Evolutionary conservation across 345 rosid species (phyloP), one percentile per base, ranked within the genome.

Genomic region (Reutealis trisperma): DNA sequence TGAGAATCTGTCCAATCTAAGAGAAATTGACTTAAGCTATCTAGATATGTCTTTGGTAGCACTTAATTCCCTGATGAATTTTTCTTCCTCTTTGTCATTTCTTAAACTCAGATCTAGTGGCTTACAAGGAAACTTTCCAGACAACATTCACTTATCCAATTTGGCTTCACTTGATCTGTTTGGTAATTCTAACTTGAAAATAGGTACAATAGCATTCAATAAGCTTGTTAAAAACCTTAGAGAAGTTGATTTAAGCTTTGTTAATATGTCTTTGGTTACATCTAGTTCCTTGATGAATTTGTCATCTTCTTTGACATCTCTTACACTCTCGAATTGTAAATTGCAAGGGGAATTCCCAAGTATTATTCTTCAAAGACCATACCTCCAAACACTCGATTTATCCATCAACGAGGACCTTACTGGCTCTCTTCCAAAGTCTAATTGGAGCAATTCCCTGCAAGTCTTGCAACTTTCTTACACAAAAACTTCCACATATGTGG

Each of bases 291-390:
- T 59, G 1, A n/a, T n/a, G 30, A 59, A 59, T 59, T 22, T 59
- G 10, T 72, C 82, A 32, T 22, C 34, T 54, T 70, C 79, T 67
- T 59, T 79, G 14, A 24, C 41, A 6, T 64, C 63, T 30, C 25
- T 80, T 10, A 34, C 10, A 5, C 59, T 84, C 1, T 0, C 0
- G 1, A 0, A 6, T 0, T 77, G 62, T 63, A 13, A 3, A 15
- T 54, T 84, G 72, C 15, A 5, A 25, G 84, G 87, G 58, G 15
- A 49, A 12, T 63, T 79, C 7, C 81, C 80, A 7, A 27, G 32
- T 3, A 14, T 1, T 18, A 21, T 74, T 10, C 70, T 78, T n/a
- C 14, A n/a, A 10, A 11, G 62, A 1, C 74, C 75, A 16, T 47
- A 70, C 6, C 78, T 80, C 3, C 51, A 32, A 25, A 9, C 1